These are phyloP conservation scores for Entoloma clypeatum DNA, from an alignment of 1,284 basidiomycete species.

Conservation along the genomic window DNA sequence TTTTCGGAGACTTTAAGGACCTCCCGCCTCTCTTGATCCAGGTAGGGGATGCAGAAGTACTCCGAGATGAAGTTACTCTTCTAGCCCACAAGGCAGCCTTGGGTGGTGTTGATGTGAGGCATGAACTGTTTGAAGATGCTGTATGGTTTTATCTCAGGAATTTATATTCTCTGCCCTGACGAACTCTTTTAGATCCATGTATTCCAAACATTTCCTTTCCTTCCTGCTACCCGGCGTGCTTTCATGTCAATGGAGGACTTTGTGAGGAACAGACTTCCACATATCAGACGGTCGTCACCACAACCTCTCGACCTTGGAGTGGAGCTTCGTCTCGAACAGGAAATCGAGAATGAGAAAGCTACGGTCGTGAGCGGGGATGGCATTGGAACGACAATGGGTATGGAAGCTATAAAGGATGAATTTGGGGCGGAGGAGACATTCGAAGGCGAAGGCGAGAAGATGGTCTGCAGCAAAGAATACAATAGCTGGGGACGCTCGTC, in stretches of 20 bases:
- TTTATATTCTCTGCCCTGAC: constrained; percentile 10
- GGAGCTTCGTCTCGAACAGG: constrained; percentile 55
- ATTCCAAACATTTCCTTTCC: constrained; percentile 86
- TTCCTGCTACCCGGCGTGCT: constrained; percentile 68
- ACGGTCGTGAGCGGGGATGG: constrained; percentile 69
- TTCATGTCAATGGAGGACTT: constrained; percentile 78
- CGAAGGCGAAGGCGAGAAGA: constrained; percentile 27
- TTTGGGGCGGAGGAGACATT: constrained; percentile 25
- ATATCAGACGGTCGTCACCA: constrained; percentile 43
- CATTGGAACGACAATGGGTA: constrained; percentile 40
- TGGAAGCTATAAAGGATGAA: constrained; percentile 35
- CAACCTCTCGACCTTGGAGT: constrained; percentile 50
- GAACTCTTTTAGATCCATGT: constrained; percentile 67
- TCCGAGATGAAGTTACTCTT: constrained; percentile 91
- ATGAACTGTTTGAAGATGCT: constrained; percentile 92
- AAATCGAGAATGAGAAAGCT: constrained; percentile 61
- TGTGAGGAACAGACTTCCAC: constrained; percentile 57
- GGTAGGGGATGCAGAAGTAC: constrained; percentile 90
- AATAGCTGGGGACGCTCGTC: constrained; percentile 47
- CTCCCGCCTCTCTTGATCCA: constrained; percentile 93
- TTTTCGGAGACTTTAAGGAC: constrained; percentile 89
- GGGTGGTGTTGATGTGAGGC: constrained; percentile 84
- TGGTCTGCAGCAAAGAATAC: constrained; percentile 28
- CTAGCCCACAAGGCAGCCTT: constrained; percentile 91
- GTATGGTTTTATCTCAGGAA: constrained; percentile 46